Conservation (phyloP, 495 filamentous ascomycete species). For the Penicillium roqueforti region DNA sequence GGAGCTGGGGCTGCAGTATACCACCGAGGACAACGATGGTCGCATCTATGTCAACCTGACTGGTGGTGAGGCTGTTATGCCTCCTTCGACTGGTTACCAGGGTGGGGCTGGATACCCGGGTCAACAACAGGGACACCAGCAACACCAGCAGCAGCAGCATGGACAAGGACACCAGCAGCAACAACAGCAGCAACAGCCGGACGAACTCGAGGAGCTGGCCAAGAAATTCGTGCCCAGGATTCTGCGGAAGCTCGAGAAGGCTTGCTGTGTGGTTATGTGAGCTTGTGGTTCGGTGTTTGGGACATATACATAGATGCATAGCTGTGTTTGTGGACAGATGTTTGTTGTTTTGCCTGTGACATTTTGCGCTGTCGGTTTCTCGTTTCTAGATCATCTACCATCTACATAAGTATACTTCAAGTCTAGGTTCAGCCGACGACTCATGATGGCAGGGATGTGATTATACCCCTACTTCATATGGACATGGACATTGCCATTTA, state of each 20-base stretch:
- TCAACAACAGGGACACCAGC: slow-evolving; percentile 20
- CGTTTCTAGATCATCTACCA: background rate
- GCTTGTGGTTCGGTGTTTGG: slow-evolving; percentile 4
- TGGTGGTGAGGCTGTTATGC: slow-evolving; percentile 56
- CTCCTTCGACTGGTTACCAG: slow-evolving; percentile 39
- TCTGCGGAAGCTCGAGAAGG: slow-evolving; percentile 60
- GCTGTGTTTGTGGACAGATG: background rate
- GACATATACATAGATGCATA: background rate
- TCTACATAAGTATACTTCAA: background rate
- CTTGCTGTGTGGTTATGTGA: slow-evolving; percentile 80
- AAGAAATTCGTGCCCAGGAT: slow-evolving; percentile 57
- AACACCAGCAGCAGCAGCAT: slow-evolving; percentile 34
- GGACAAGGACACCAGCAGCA: slow-evolving; percentile 33
- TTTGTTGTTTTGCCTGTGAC: slow-evolving; percentile 1
- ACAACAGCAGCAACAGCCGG: slow-evolving; percentile 48
- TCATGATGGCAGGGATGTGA: slow-evolving; percentile 7
- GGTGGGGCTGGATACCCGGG: slow-evolving; percentile 10
- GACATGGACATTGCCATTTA: slow-evolving; percentile 3
- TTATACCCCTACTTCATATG: slow-evolving; percentile 6
- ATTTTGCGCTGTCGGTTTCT: background rate
- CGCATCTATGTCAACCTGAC: slow-evolving; percentile 70
- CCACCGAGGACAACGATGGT: slow-evolving; percentile 82
- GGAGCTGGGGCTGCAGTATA: slow-evolving; percentile 75
- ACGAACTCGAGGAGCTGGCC: slow-evolving; percentile 60
- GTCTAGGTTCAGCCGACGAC: slow-evolving; percentile 1